A percentile compares a stretch with the other conserved stretches of the same genome.
These are phyloP conservation scores for Lactarius trivialis DNA, from an alignment of 768 basidiomycete genomes.

Conservation along the genomic window DNA sequence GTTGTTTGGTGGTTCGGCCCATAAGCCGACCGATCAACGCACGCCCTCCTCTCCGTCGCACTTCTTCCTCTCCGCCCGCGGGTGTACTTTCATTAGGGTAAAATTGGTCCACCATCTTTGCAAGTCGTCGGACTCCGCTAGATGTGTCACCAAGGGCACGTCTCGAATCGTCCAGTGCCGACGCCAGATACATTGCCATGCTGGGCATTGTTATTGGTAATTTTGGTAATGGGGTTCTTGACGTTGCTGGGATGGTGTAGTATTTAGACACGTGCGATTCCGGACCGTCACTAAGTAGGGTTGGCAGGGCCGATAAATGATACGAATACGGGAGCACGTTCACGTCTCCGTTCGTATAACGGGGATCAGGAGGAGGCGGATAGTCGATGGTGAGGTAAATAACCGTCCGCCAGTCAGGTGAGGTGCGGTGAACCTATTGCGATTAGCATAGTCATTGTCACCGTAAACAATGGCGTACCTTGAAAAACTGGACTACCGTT, in stretches of 20 bases:
- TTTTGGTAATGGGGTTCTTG: conserved; percentile 54
- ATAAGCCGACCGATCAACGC: conserved; percentile 40
- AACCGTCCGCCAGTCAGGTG: conserved; percentile 64
- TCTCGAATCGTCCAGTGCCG: conserved; percentile 63
- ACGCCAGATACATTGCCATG: conserved; percentile 68
- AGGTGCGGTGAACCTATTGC: conserved; percentile 50
- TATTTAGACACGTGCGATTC: conserved; percentile 61
- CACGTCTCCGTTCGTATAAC: conserved; percentile 52
- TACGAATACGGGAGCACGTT: conserved; percentile 70
- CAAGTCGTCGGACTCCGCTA: conserved; percentile 57
- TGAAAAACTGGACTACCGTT: conserved; percentile 73
- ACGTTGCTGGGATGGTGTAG: conserved; percentile 62
- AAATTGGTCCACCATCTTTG: conserved; percentile 60
- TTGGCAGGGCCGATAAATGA: conserved; percentile 49
- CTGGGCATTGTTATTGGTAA: conserved; percentile 72
- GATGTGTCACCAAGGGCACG: conserved; percentile 52
- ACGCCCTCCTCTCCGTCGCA: conserved; percentile 46
- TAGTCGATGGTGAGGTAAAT: conserved; percentile 75
- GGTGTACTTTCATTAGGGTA: conserved; percentile 44
- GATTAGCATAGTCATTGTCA: conserved; percentile 7
- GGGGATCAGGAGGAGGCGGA: conserved; percentile 44
- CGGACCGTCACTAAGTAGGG: conserved; percentile 54
- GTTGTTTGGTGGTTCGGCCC: conserved; percentile 41
- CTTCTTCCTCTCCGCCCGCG: conserved; percentile 34
- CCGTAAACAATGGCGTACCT: conserved; percentile 35